These are phyloP conservation scores for Mikania micrantha DNA, from an alignment of 129 eudicot species.

Conservation along the genomic window DNA sequence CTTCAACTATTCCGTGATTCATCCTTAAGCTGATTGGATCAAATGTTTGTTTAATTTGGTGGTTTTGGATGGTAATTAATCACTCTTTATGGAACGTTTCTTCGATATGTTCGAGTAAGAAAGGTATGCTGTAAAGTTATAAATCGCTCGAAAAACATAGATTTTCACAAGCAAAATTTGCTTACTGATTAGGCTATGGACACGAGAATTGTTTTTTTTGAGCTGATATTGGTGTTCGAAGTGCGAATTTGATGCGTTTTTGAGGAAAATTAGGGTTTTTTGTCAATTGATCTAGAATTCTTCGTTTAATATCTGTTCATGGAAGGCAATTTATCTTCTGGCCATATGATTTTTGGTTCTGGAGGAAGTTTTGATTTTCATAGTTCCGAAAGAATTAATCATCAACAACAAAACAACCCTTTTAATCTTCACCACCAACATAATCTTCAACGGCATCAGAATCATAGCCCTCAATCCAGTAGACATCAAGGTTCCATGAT, in stretches of 20 bases:
- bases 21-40: background rate
- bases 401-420: slow-evolving; percentile 45
- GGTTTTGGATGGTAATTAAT: background rate
- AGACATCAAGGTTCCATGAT: slow-evolving; percentile 49
- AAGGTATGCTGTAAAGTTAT: slow-evolving; percentile 7
- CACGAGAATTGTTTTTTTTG: background rate
- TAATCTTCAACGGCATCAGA: too few relatives aligned
- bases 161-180: background rate
- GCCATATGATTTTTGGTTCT: slow-evolving; percentile 46
- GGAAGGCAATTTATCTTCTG: slow-evolving; percentile 68
- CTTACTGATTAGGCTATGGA: slow-evolving; percentile 2
- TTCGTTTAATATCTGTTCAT: too few relatives aligned
- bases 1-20: background rate
- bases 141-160: background rate
- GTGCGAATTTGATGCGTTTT: too few relatives aligned
- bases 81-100: background rate
- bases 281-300: too few relatives aligned
- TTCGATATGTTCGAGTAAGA: background rate
- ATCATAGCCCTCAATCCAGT: slow-evolving; percentile 27
- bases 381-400: slow-evolving; percentile 44
- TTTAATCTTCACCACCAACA: slow-evolving; percentile 39
- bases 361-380: slow-evolving; percentile 53
- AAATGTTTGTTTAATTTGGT: background rate
- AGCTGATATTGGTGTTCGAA: slow-evolving; percentile 4
- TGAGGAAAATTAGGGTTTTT: too few relatives aligned